These are phyloP conservation scores for Ceratocystis harringtonii DNA, from an alignment of 2,329 filamentous ascomycete genomes.

Conservation along the genomic window DNA sequence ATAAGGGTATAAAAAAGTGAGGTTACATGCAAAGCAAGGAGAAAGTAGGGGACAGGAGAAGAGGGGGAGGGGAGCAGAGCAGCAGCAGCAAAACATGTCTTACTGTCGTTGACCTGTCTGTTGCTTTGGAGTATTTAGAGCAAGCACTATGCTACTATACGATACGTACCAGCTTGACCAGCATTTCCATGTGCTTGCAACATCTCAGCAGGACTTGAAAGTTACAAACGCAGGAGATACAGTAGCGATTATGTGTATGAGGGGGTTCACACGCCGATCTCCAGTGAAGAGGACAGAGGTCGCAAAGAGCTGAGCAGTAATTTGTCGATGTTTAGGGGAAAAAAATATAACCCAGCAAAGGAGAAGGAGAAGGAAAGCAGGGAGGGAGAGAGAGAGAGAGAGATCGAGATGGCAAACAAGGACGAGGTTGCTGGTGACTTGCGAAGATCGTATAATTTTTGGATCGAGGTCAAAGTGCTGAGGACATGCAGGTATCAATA, in stretches of 20 bases:
- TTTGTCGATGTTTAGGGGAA: neutral
- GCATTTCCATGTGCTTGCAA: neutral
- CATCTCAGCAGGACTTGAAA: neutral
- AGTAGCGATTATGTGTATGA: neutral
- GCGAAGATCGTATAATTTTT: neutral
- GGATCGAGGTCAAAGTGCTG: neutral
- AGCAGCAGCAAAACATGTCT: neutral
- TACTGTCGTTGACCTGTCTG: neutral
- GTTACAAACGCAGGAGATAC: neutral
- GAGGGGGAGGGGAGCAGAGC: neutral
- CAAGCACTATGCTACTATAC: too few species aligned
- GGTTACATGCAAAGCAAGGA: slow-evolving; percentile 2
- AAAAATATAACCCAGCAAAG: neutral
- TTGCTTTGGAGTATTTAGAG: neutral
- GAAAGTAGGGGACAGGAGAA: neutral
- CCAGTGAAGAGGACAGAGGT: neutral
- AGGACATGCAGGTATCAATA: neutral
- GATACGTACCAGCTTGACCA: slow-evolving; percentile 1
- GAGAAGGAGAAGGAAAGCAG: neutral
- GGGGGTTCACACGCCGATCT: neutral
- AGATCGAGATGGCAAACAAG: neutral
- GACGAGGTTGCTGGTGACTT: neutral
- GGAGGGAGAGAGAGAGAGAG: neutral
- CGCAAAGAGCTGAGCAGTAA: neutral
- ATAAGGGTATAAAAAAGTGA: neutral